Evolutionary conservation across 2,329 filamentous ascomycete species (phyloP).

Genomic region (Akanthomyces uredinophilus): DNA sequence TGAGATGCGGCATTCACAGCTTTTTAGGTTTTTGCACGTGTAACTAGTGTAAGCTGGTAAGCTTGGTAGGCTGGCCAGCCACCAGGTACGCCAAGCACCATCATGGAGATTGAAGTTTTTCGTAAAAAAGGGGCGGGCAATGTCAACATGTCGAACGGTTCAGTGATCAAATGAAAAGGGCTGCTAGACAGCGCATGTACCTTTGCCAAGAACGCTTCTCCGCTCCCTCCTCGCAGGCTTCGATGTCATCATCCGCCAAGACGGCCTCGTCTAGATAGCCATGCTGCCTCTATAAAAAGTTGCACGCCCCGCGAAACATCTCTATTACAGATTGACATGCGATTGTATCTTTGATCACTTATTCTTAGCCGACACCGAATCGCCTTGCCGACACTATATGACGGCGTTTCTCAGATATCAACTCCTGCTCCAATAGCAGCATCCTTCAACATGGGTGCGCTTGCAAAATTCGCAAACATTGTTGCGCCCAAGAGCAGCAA

Average conservation of each 20-base stretch:
- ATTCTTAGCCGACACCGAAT: background rate
- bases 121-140: background rate
- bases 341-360: background rate
- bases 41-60: too few relatives aligned
- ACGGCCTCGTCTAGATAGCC: background rate
- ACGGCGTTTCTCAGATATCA: background rate
- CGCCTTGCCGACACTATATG: background rate
- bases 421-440: background rate
- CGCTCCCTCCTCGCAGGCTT: background rate
- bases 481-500: constrained; percentile 33
- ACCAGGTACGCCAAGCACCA: background rate
- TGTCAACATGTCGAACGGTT: background rate
- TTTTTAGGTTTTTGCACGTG: too few relatives aligned
- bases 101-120: background rate
- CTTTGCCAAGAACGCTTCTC: constrained; percentile 9
- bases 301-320: background rate
- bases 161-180: background rate
- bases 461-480: constrained; percentile 28
- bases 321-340: background rate
- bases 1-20: background rate
- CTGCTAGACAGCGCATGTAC: background rate
- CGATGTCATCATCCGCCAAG: constrained; percentile 8
- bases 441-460: constrained; percentile 6
- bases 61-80: background rate
- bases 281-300: background rate